phyloP scores from a whole-genome alignment of 2,329 filamentous ascomycete genomes.

The Clarireedia homoeocarpa region DNA sequence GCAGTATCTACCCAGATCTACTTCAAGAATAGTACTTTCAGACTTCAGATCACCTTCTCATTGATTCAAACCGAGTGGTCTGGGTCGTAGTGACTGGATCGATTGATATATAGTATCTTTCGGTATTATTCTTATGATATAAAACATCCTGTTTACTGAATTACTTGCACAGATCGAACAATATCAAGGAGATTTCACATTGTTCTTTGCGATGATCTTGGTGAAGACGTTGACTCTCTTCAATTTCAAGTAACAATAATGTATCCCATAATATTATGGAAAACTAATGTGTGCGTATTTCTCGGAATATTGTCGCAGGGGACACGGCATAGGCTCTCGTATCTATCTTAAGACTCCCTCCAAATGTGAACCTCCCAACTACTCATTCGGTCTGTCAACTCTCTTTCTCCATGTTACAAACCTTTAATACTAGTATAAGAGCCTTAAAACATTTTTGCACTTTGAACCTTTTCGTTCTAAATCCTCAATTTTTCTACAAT shows the following conservation, averaged over 20 bases:
- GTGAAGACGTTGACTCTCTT: background rate
- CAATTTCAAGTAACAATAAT: background rate
- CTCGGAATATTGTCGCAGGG: background rate
- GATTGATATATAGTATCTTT: background rate
- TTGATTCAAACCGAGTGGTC: background rate
- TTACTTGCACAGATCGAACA: background rate
- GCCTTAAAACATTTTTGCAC: background rate
- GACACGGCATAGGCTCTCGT: background rate
- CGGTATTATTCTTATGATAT: background rate
- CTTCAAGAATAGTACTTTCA: background rate
- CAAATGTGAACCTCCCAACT: background rate
- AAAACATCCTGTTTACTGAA: background rate
- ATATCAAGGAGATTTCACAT: slow-evolving; percentile 3
- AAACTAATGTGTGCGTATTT: slow-evolving; percentile 1
- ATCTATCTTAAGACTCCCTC: background rate
- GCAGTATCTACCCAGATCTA: background rate
- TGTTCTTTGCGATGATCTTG: background rate
- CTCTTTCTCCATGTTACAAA: background rate
- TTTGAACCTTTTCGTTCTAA: background rate
- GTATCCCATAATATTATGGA: background rate
- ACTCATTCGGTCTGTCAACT: background rate
- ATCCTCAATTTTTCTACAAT: background rate
- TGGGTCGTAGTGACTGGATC: too few species aligned
- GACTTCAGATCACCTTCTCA: background rate
- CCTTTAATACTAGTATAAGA: background rate